These are phyloP conservation scores for Pyrenula massariospora DNA, from an alignment of 495 filamentous ascomycete genomes.

Conservation along the genomic window DNA sequence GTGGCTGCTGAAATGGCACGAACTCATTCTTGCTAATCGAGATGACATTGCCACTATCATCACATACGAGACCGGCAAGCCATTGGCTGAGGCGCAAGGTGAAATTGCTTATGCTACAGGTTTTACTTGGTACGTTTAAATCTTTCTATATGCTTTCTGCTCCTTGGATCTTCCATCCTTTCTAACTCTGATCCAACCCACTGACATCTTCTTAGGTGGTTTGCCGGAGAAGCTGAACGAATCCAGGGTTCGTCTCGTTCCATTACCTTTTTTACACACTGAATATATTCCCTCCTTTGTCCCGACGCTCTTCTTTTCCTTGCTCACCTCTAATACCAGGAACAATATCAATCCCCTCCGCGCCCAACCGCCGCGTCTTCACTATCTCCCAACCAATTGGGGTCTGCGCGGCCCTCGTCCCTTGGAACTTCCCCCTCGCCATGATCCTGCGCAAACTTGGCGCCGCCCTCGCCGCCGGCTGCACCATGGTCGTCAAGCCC, in stretches of 20 bases:
- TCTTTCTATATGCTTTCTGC: too few relatives aligned
- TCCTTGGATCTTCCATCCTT: too few relatives aligned
- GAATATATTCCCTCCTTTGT: neutral
- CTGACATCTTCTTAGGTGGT: too few relatives aligned
- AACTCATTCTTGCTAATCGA: slow-evolving; percentile 34
- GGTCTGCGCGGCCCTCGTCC: slow-evolving; percentile 51
- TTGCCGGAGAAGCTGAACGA: slow-evolving; percentile 58
- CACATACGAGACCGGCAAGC: slow-evolving; percentile 55
- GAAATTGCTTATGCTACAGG: slow-evolving; percentile 49
- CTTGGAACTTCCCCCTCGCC: slow-evolving; percentile 53
- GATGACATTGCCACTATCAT: slow-evolving; percentile 48
- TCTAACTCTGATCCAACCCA: too few relatives aligned
- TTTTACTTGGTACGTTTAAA: slow-evolving; percentile 42
- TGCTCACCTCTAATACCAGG: too few relatives aligned
- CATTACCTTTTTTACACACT: neutral
- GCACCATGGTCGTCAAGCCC: slow-evolving; percentile 44
- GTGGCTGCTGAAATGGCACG: slow-evolving; percentile 48
- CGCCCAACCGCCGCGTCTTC: slow-evolving; percentile 51
- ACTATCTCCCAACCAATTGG: slow-evolving; percentile 62
- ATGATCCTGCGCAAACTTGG: slow-evolving; percentile 61
- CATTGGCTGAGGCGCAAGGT: slow-evolving; percentile 42
- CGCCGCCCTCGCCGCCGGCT: slow-evolving; percentile 57
- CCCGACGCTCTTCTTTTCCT: neutral
- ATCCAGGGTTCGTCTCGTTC: slow-evolving; percentile 33
- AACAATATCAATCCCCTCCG: slow-evolving; percentile 38